phyloP scores from a whole-genome alignment of 805 yeast species.

The Ogataea parapolymorpha region DNA sequence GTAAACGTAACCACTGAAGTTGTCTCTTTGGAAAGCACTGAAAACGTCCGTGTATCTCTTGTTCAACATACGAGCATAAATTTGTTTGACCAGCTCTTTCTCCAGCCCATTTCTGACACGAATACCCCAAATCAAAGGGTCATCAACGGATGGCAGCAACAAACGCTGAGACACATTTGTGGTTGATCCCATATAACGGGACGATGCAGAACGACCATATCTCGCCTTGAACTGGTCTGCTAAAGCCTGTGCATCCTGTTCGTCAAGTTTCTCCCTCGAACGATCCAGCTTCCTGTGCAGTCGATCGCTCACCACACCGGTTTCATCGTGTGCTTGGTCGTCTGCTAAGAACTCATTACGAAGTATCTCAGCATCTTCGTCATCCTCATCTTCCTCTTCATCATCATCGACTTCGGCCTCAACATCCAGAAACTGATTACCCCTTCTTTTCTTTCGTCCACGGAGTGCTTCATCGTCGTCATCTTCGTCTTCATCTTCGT shows the following conservation, averaged over 20 bases:
- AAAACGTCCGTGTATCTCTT: slow-evolving; percentile 75
- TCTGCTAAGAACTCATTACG: slow-evolving; percentile 80
- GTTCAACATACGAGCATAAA: slow-evolving; percentile 79
- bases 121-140: slow-evolving; percentile 94
- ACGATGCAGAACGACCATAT: slow-evolving; percentile 80
- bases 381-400: slow-evolving; percentile 90
- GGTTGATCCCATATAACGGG: slow-evolving; percentile 78
- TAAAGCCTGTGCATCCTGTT: slow-evolving; percentile 90
- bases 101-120: slow-evolving; percentile 92
- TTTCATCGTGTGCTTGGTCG: slow-evolving; percentile 66
- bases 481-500: slow-evolving; percentile 31
- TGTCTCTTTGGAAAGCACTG: slow-evolving; percentile 92
- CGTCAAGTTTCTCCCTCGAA: slow-evolving; percentile 74
- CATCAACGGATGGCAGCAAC: slow-evolving; percentile 91
- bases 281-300: slow-evolving; percentile 90
- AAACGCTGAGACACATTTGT: slow-evolving; percentile 90
- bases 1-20: slow-evolving; percentile 87
- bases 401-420: slow-evolving; percentile 99
- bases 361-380: slow-evolving; percentile 87
- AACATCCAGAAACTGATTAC: slow-evolving; percentile 92
- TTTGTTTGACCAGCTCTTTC: slow-evolving; percentile 80
- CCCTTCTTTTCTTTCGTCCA: slow-evolving; percentile 45
- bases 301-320: slow-evolving; percentile 52
- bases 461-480: slow-evolving; percentile 38
- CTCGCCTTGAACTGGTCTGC: slow-evolving; percentile 91